Evolutionary conservation across 371 early-diverging fungal species (phyloP), one percentile per base, ranked within the genome.

Genomic region (Nematocida sp.): DNA sequence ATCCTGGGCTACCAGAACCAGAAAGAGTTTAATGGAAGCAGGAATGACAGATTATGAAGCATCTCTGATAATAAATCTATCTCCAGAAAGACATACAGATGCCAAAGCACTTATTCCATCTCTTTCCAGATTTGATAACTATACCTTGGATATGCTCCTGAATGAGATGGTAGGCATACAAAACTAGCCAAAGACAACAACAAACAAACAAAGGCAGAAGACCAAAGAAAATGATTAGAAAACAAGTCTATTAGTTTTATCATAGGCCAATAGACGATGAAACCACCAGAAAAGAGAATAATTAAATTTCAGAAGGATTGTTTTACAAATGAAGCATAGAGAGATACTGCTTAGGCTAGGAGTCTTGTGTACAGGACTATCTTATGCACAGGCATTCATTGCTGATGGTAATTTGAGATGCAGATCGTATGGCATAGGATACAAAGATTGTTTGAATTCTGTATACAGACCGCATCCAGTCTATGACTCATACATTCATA

Each of bases 401-500:
- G 32, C n/a, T 35, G 48, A 63, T 17, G 32, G 17, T 34, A 23
- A 29, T n/a, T 4, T 46, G 0, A 53, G 75, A 34, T 78, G 79
- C 60, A 34, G 35, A 27, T 48, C 38, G 32, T 78, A 46, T 54
- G 70, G 70, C 21, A 78, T 78, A 58, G 31, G 32, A 29, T 40
- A 51, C 38, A 48, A 60, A 11, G 76, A 78, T 47, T 78, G 79
- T 54, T 17, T 62, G 3, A 57, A 62, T 23, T 79, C 80, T 15
- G 54, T 77, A 1, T 79, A 77, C 45, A 32, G 77, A 19, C 77
- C 77, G 2, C 29, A 31, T 21, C n/a, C 46, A 15, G 61, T 62
- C 43, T 79, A 77, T 54, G 74, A 79, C 29, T 53, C 64, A 21
- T 79, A 64, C 51, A 29, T 74, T 19, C 43, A 64, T 15, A 79